A percentile compares a stretch with the other conserved stretches of the same genome.
Conservation (phyloP, 2,329 filamentous ascomycete species). For the Colletotrichum simmondsii region DNA sequence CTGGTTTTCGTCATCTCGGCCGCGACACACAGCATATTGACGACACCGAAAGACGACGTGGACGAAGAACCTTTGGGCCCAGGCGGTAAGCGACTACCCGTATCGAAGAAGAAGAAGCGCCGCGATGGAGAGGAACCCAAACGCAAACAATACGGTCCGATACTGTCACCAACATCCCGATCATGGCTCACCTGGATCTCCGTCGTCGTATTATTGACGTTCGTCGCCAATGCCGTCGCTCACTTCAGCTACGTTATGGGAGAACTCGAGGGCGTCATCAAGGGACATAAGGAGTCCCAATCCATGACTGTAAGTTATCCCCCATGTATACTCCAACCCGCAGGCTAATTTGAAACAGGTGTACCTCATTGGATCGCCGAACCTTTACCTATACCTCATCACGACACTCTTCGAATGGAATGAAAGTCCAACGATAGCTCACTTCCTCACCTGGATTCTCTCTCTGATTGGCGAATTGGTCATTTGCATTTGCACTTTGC, state of each 20-base stretch:
- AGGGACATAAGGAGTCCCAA: constrained; percentile 28
- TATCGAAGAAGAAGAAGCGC: constrained; percentile 67
- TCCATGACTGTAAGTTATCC: constrained; percentile 24
- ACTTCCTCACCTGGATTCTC: constrained; percentile 82
- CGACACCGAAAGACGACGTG: constrained; percentile 58
- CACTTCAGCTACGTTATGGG: constrained; percentile 32
- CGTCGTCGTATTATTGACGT: constrained; percentile 76
- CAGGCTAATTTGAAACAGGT: constrained; percentile 64
- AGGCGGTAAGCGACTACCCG: constrained; percentile 87
- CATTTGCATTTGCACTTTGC: constrained; percentile 75
- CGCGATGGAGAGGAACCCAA: constrained; percentile 43
- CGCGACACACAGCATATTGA: constrained; percentile 64
- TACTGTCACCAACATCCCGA: constrained; percentile 67
- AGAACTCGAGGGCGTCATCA: constrained; percentile 18
- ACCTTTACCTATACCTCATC: constrained; percentile 86
- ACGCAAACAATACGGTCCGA: constrained; percentile 48
- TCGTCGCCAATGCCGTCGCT: constrained; percentile 78
- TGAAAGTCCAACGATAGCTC: constrained; percentile 82
- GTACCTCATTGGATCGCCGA: constrained; percentile 85
- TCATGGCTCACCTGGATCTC: constrained; percentile 81
- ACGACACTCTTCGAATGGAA: constrained; percentile 88
- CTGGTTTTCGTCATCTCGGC: constrained; percentile 61
- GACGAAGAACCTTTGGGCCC: constrained; percentile 73
- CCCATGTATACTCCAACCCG: constrained; percentile 14
- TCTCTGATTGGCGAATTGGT: constrained; percentile 78